Evolutionary conservation across 108 stramenopile genomes (phyloP).

Genomic region (Cylindrotheca fusiformis): DNA sequence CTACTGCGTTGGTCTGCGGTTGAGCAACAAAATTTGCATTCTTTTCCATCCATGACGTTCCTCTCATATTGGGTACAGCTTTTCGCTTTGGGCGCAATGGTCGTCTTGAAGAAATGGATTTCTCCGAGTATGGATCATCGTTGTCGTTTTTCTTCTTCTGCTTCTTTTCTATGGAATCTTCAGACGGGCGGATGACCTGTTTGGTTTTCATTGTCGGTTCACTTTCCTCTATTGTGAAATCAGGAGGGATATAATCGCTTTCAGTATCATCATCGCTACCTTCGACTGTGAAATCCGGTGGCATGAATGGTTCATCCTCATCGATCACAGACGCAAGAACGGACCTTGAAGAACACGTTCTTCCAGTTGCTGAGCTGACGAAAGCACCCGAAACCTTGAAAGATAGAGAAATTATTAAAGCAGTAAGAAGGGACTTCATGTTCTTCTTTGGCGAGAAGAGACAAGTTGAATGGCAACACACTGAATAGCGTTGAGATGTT

Average conservation of each 20-base stretch:
- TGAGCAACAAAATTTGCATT: constrained; percentile 22
- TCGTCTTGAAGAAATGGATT: constrained; percentile 1
- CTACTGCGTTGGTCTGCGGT: background rate
- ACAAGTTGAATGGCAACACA: too few species aligned
- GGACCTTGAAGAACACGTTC: too few species aligned
- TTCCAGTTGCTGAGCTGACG: too few species aligned
- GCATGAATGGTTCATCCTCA: background rate
- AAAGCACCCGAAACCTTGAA: too few species aligned
- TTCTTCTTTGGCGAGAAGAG: too few species aligned
- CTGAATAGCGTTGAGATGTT: too few species aligned
- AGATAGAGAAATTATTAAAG: too few species aligned
- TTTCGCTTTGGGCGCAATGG: constrained; percentile 1
- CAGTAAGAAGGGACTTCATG: too few species aligned
- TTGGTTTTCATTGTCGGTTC: background rate
- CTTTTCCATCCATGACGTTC: constrained; percentile 37
- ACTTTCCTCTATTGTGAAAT: background rate
- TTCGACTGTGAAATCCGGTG: too few species aligned
- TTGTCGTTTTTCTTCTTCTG: background rate
- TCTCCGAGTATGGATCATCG: background rate
- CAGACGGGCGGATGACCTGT: too few species aligned
- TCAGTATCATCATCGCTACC: background rate
- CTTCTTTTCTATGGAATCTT: constrained; percentile 2
- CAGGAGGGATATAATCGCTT: background rate
- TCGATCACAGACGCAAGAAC: too few species aligned
- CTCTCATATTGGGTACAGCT: constrained; percentile 9